These are phyloP conservation scores for Pyronema domesticum DNA, from an alignment of 495 filamentous ascomycete species.

Conservation along the genomic window DNA sequence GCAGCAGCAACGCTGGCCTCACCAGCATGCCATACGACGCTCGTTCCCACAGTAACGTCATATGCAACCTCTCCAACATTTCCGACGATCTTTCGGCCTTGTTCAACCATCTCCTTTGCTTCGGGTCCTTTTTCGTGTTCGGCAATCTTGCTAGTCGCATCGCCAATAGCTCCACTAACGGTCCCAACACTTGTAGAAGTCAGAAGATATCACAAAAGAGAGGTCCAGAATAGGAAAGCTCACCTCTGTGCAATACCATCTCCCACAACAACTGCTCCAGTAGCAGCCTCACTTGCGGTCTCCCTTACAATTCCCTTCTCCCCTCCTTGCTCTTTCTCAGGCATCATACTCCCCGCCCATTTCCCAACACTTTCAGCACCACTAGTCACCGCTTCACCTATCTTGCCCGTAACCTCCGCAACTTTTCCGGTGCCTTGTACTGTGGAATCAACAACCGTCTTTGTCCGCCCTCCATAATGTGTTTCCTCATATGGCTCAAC, in stretches of 20 bases:
- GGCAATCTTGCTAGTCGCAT: neutral
- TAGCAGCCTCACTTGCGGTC: slow-evolving; percentile 2
- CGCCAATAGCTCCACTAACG: neutral
- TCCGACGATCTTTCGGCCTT: neutral
- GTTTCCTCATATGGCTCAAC: slow-evolving; percentile 8
- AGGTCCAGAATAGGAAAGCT: neutral
- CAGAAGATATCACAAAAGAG: neutral
- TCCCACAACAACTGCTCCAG: neutral
- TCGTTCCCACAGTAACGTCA: slow-evolving; percentile 7
- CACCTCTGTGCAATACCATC: slow-evolving; percentile 7
- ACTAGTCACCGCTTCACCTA: slow-evolving; percentile 7
- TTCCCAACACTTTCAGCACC: slow-evolving; percentile 9
- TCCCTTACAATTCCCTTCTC: slow-evolving; percentile 6
- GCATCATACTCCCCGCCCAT: slow-evolving; percentile 12
- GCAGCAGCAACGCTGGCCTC: slow-evolving; percentile 10
- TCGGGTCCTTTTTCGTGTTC: slow-evolving; percentile 8
- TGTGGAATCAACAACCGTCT: neutral
- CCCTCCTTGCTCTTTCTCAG: neutral
- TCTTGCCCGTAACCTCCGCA: slow-evolving; percentile 7
- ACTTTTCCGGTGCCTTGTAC: slow-evolving; percentile 8
- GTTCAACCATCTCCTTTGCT: slow-evolving; percentile 10
- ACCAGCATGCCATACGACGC: slow-evolving; percentile 12
- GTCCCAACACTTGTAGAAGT: slow-evolving; percentile 1
- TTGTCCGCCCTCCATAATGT: slow-evolving; percentile 1
- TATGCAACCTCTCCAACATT: slow-evolving; percentile 5